Percentiles rank a stretch among this genome's conserved stretches.
Conservation (phyloP, 2,329 filamentous ascomycete genomes). For the Trichoderma sp. region DNA sequence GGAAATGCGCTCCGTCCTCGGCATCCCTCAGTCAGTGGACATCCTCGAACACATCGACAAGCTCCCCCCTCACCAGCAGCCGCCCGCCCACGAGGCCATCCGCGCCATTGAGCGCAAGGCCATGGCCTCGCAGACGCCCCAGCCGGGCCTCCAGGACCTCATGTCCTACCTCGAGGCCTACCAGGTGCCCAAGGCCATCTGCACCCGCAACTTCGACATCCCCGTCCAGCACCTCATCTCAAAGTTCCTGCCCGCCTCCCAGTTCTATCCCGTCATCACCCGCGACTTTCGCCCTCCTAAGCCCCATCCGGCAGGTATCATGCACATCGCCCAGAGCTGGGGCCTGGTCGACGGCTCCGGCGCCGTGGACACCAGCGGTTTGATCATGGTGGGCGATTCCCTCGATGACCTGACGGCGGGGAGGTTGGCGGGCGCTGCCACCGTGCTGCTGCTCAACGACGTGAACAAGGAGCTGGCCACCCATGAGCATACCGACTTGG, state of each 20-base stretch:
- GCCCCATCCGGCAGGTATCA: slow-evolving; percentile 80
- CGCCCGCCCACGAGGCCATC: slow-evolving; percentile 69
- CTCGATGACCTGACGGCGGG: slow-evolving; percentile 94
- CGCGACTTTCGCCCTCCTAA: slow-evolving; percentile 81
- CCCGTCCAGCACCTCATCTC: slow-evolving; percentile 72
- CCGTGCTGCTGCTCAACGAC: slow-evolving; percentile 84
- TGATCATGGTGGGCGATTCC: slow-evolving; percentile 73
- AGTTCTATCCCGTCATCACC: slow-evolving; percentile 78
- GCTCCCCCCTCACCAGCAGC: slow-evolving; percentile 60
- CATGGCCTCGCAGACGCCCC: slow-evolving; percentile 77
- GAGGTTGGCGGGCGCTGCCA: slow-evolving; percentile 77
- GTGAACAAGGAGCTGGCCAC: slow-evolving; percentile 68
- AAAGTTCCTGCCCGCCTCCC: slow-evolving; percentile 67
- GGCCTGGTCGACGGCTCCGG: slow-evolving; percentile 45
- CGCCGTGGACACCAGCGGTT: slow-evolving; percentile 42
- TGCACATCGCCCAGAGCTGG: slow-evolving; percentile 82
- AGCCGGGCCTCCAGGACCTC: slow-evolving; percentile 72
- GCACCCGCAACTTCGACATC: slow-evolving; percentile 87
- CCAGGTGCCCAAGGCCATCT: slow-evolving; percentile 74
- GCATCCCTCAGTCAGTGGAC: slow-evolving; percentile 70
- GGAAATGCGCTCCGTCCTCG: slow-evolving; percentile 75
- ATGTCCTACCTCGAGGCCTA: slow-evolving; percentile 78
- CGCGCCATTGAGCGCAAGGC: slow-evolving; percentile 75
- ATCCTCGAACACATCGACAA: slow-evolving; percentile 86
- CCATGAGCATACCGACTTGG: slow-evolving; percentile 75